Base-by-base conservation (phyloP, 2,329 filamentous ascomycete species). In the Hymenoscyphus albidus region DNA sequence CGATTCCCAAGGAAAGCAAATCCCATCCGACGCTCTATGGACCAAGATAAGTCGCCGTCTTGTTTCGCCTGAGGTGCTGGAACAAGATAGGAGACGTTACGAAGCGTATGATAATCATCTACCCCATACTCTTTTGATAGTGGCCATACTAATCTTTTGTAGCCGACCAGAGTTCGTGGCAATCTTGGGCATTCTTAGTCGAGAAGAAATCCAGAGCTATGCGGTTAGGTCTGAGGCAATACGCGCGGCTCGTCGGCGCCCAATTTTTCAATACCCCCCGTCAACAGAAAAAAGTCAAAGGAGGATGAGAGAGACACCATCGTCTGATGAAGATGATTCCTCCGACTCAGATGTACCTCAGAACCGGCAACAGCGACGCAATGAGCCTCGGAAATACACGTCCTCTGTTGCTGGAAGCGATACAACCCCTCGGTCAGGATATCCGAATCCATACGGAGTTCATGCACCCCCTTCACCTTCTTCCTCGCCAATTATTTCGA, bases 31-130 rank as follows among this genome's bases (percentile, higher is more conserved):
- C 32, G 85, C 85, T 1, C 80, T 80, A 59, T 88, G 85, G 85
- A 88, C 85, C 3, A 82, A 80, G 63, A 85, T 88, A 40, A 80
- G 78, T 62, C 80, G 85, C 13, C 77, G 76, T 1, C 77, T 86
- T 0, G 79, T 88, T 9, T 86, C 84, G n/a, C 81, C 82, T 5
- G 84, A 86, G 67, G 83, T 86, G 0, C 77, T 88, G 2, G 78
- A 81, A 48, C 77, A 80, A 54, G 83, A 84, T 3, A 80, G 83
- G 13, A 79, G 85, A 27, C 81, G 85, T 10, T 88, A 86, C 69
- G 85, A 88, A 73, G 85, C 85, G 72, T 74, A 66, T 59, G 72
- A 67, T 59, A 40, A 9, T 40, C 44, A 35, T 10, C 35, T 4
- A 35, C 35, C 32, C 12, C 16, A 39, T 9, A 22, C 18, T 22